Conservation (phyloP, 257 asterid species). For the Salvia rosmarinus region DNA sequence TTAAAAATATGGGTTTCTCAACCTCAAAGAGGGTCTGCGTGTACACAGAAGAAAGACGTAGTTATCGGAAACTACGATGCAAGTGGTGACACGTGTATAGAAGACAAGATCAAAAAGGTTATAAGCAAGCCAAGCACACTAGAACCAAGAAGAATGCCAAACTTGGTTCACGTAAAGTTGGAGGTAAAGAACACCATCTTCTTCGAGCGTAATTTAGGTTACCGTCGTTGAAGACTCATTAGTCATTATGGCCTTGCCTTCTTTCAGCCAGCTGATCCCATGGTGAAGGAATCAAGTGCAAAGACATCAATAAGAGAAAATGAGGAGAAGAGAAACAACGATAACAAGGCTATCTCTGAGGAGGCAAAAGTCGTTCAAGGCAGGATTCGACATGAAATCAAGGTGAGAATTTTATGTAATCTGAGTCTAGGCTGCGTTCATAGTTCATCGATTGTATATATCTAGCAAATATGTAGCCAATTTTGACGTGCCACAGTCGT, state of each 20-base stretch:
- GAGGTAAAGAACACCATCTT: constrained; percentile 33
- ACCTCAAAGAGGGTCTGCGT: background rate
- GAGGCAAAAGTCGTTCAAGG: constrained; percentile 22
- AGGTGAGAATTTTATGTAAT: constrained; percentile 15
- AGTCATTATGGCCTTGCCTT: constrained; percentile 24
- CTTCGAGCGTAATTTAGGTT: constrained; percentile 1
- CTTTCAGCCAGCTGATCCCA: constrained; percentile 36
- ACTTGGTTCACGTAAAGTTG: constrained; percentile 20
- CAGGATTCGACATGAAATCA: constrained; percentile 31
- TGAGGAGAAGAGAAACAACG: constrained; percentile 22
- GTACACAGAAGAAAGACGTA: constrained; percentile 30
- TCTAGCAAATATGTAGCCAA: background rate
- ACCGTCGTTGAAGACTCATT: constrained; percentile 8
- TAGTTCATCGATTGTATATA: background rate
- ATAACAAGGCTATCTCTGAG: constrained; percentile 20
- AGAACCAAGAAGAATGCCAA: constrained; percentile 24
- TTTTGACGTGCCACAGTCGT: too few relatives aligned
- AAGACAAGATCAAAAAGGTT: constrained; percentile 24
- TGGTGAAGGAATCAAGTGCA: constrained; percentile 35
- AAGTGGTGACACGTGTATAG: constrained; percentile 25
- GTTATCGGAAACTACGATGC: constrained; percentile 23
- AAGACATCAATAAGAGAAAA: constrained; percentile 27
- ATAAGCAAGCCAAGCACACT: constrained; percentile 18
- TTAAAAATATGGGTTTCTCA: background rate
- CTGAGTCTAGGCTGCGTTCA: background rate